phyloP scores from a whole-genome alignment of 2,329 filamentous ascomycete species.

The Verticillium nubilum region DNA sequence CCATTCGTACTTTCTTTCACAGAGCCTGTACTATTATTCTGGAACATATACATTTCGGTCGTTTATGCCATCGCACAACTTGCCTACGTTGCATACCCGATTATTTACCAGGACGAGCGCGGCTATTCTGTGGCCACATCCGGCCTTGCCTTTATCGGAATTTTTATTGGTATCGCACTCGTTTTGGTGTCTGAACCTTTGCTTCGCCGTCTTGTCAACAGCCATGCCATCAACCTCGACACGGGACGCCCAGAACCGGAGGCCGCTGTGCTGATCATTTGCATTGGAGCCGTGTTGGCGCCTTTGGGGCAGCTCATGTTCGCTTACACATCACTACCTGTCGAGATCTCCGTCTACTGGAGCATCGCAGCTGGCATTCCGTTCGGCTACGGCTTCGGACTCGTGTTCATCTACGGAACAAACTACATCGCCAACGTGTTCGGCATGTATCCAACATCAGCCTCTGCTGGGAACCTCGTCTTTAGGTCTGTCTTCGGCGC shows the following conservation, averaged over 20 bases:
- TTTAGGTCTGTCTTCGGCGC: conserved; percentile 54
- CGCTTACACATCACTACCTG: conserved; percentile 57
- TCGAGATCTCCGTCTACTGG: conserved; percentile 53
- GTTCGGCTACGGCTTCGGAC: conserved; percentile 57
- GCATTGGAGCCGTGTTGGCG: conserved; percentile 53
- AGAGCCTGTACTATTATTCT: conserved; percentile 45
- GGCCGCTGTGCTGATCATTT: conserved; percentile 58
- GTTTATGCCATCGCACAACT: conserved; percentile 61
- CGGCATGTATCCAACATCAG: conserved; percentile 58
- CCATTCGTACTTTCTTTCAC: conserved; percentile 56
- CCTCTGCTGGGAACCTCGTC: conserved; percentile 59
- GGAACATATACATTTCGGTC: conserved; percentile 60
- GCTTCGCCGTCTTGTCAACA: conserved; percentile 48
- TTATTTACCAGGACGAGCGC: conserved; percentile 50
- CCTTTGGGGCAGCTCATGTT: conserved; percentile 59
- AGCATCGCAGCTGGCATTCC: conserved; percentile 57
- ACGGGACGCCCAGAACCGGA: conserved; percentile 56
- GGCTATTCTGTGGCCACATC: conserved; percentile 53
- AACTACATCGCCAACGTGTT: conserved; percentile 62
- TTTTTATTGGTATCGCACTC: conserved; percentile 12
- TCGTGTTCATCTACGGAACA: conserved; percentile 60
- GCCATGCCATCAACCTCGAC: conserved; percentile 50
- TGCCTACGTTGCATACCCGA: conserved; percentile 60
- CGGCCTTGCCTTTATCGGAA: conserved; percentile 35
- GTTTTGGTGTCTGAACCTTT: conserved; percentile 33